Evolutionary conservation across 257 asterid genomes (phyloP).

Genomic region (Solanum ossicruentum): DNA sequence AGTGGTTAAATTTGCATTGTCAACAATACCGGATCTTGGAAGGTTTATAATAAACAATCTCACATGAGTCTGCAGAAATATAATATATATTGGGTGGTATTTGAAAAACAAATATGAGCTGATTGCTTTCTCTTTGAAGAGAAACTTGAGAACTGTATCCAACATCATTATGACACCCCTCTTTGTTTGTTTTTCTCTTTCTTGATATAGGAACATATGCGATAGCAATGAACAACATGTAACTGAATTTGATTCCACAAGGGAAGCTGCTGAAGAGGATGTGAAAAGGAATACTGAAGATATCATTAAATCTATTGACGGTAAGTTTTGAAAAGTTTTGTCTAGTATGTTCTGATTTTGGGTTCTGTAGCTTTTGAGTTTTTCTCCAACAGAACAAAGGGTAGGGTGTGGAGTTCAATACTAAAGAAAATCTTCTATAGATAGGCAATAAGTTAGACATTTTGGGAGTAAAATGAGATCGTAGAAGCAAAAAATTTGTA

Average conservation of each 20-base stretch:
- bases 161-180: not conserved
- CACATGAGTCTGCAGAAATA: not conserved
- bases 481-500: not conserved
- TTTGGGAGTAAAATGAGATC: not conserved
- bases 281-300: conserved; percentile 29
- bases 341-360: not conserved
- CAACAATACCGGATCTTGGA: not conserved
- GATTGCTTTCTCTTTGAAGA: not conserved
- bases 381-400: not conserved
- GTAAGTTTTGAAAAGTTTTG: conserved; percentile 15
- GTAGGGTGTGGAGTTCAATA: not conserved
- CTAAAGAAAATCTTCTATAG: not conserved
- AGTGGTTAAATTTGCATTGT: not conserved
- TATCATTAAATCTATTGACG: conserved; percentile 29
- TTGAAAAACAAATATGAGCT: not conserved
- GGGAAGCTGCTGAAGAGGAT: conserved; percentile 56
- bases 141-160: not conserved
- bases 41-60: not conserved
- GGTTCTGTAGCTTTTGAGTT: not conserved
- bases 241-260: conserved; percentile 45
- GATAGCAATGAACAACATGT: conserved; percentile 48
- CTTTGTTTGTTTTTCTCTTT: not conserved
- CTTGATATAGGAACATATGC: conserved; percentile 36
- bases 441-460: not conserved
- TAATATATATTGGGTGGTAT: not conserved